Percentiles rank a stretch among this genome's conserved stretches.
phyloP scores from a whole-genome alignment of 176 grass and related monocot species.

The Phragmites australis region DNA sequence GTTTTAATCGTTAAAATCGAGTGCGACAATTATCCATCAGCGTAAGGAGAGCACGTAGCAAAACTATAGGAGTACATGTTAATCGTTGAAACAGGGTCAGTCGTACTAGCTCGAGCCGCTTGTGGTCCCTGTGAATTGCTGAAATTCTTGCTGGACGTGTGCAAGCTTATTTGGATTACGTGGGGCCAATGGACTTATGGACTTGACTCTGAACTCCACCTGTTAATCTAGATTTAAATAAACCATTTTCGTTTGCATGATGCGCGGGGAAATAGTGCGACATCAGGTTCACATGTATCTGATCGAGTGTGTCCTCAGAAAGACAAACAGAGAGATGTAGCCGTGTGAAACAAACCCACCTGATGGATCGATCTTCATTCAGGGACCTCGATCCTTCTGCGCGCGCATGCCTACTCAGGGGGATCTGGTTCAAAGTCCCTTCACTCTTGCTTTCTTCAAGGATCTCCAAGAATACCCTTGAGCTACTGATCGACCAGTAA shows the following conservation, averaged over 20 bases:
- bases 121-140: not conserved
- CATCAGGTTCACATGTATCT: no score
- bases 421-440: no score
- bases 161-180: conserved; percentile 8
- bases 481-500: no score
- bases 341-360: no score
- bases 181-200: not conserved
- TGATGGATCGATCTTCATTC: no score
- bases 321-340: no score
- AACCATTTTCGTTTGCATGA: no score
- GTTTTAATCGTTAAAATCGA: no score
- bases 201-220: not conserved
- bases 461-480: not conserved
- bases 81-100: conserved; percentile 25
- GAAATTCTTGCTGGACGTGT: conserved; percentile 30
- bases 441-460: not conserved
- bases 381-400: no score
- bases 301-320: no score
- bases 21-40: no score
- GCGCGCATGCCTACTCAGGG: not conserved
- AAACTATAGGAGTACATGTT: conserved; percentile 14
- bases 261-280: no score
- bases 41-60: not conserved
- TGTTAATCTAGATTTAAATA: not conserved
- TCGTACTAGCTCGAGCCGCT: not conserved